Conservation (phyloP, 345 rosid species). For the Carallia brachiata region DNA sequence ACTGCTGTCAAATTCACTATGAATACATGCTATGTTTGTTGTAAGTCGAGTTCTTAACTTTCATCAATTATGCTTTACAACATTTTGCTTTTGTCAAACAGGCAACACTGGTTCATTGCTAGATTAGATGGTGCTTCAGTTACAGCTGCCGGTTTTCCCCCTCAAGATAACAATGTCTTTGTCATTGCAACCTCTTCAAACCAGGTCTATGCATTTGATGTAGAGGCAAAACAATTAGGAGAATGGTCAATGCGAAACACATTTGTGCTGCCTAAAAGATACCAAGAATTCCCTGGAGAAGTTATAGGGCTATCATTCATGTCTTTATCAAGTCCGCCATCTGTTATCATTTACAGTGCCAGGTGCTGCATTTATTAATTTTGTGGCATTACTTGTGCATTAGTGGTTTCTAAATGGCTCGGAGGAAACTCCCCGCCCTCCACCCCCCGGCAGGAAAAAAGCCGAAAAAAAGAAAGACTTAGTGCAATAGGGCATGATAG, state of each 20-base stretch:
- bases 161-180: constrained; percentile 63
- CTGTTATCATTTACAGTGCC: constrained; percentile 74
- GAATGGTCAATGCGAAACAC: constrained; percentile 79
- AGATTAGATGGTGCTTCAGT: constrained; percentile 91
- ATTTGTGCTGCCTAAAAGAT: constrained; percentile 64
- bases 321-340: constrained; percentile 50
- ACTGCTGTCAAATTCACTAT: too few relatives aligned
- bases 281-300: constrained; percentile 95
- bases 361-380: constrained; percentile 44
- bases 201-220: constrained; percentile 84
- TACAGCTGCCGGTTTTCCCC: constrained; percentile 87
- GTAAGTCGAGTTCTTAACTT: too few relatives aligned
- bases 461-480: not conserved
- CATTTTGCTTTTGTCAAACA: constrained; percentile 25
- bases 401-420: too few relatives aligned
- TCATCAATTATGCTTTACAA: too few relatives aligned
- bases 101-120: constrained; percentile 97
- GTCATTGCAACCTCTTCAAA: constrained; percentile 76
- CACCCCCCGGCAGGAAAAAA: too few relatives aligned
- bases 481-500: not conserved
- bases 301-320: constrained; percentile 84
- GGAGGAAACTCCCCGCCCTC: too few relatives aligned
- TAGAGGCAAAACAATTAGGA: constrained; percentile 83
- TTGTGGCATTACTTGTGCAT: not conserved
- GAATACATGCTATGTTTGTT: too few relatives aligned